Evolutionary conservation across 139 green algal species (phyloP), one percentile per base, ranked within the genome.

Genomic region (Coccomyxa sp.): DNA sequence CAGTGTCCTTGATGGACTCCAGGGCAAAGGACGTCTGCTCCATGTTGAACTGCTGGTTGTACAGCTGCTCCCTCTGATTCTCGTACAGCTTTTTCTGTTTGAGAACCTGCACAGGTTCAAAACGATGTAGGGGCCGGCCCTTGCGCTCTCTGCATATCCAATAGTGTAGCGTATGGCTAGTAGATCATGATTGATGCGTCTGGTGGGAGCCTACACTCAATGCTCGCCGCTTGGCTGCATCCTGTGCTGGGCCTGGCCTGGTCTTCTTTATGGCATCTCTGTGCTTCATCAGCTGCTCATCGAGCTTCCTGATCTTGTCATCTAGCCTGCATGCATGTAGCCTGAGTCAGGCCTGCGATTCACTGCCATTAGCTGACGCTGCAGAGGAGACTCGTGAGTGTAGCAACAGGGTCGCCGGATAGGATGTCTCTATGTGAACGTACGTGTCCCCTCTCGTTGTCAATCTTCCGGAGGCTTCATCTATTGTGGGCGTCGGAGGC

Each of bases 41-140:
- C 79, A 99, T 82, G 72, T 98, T 98, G 89, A 95, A 98, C 76
- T 96, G 91, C 86, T 99, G 96, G 58, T 92, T 87, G 85, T 96
- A 98, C 39, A 99, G 88, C 83, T 98, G 92, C 68, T 98, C 95
- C 0, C 93, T 88, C 88, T 99, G 96, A 3, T 77, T 70, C 86
- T 99, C 96, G 78, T 97, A 98, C 89, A 98, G 81, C 74, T 88
- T 86, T 86, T 98, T 98, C 88, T 98, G 95, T 82, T 96, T 95
- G n/a, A 99, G 84, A 14, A 99, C 83, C 85, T 95, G 84, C 74
- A 73, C 16, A 64, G 27, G 50, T 64, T 6, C 50, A 1, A n/a
- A n/a, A n/a, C n/a, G n/a, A n/a, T n/a, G n/a, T n/a, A n/a, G n/a
- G n/a, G n/a, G n/a, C n/a, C n/a, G n/a, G n/a, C n/a, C n/a, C n/a